These are phyloP conservation scores for Coemansia pectinata DNA, from an alignment of 192 early-diverging fungal species.

Conservation along the genomic window DNA sequence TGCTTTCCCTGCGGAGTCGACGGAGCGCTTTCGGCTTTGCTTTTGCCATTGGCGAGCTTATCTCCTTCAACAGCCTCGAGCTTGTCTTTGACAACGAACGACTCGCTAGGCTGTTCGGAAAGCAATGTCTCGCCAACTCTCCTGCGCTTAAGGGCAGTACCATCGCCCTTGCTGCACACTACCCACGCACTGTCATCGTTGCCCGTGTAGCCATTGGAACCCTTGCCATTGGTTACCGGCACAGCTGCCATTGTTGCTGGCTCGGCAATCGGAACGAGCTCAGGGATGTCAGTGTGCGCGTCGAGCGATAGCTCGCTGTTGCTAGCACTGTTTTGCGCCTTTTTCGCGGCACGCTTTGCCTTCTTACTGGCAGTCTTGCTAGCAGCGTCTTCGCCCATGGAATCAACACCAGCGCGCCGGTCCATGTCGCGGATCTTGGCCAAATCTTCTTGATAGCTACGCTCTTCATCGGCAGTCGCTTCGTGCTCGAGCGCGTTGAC, in stretches of 20 bases:
- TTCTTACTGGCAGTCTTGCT: slow-evolving; percentile 25
- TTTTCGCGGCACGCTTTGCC: slow-evolving; percentile 37
- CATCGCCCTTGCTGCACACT: slow-evolving; percentile 13
- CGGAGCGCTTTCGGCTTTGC: background rate
- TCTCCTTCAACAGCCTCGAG: background rate
- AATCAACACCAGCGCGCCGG: slow-evolving; percentile 24
- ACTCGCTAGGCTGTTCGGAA: background rate
- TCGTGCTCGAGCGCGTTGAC: slow-evolving; percentile 40
- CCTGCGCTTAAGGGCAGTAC: slow-evolving; percentile 9
- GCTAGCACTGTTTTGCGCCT: slow-evolving; percentile 6
- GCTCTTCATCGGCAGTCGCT: slow-evolving; percentile 40
- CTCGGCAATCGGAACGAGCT: slow-evolving; percentile 18
- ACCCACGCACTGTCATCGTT: slow-evolving; percentile 12
- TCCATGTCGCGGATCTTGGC: slow-evolving; percentile 45
- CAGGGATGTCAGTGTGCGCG: slow-evolving; percentile 16
- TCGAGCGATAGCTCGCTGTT: background rate
- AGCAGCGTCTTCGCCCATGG: slow-evolving; percentile 8
- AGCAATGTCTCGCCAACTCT: slow-evolving; percentile 9
- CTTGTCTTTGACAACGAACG: slow-evolving; percentile 13
- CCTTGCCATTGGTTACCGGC: background rate
- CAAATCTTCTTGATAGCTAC: slow-evolving; percentile 35
- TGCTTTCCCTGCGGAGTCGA: background rate
- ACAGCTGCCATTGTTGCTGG: background rate
- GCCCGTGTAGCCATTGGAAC: background rate
- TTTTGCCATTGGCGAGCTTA: background rate